Evolutionary conservation across 2,329 filamentous ascomycete species (phyloP).

Genomic region (Colletotrichum musae): DNA sequence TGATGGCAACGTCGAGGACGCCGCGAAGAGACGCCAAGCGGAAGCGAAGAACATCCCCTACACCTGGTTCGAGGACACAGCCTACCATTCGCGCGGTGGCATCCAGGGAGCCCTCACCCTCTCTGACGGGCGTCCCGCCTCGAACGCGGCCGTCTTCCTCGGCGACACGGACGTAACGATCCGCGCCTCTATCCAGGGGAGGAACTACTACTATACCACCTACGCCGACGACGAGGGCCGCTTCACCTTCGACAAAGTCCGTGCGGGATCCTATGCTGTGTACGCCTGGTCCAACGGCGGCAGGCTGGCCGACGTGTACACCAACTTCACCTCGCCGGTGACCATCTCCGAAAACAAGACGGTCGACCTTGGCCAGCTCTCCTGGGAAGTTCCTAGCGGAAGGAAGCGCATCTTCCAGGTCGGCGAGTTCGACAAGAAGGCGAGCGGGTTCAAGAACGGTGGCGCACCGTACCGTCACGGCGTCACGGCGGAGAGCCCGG

Average conservation of each 20-base stretch:
- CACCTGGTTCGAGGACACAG: conserved; percentile 57
- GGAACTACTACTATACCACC: conserved; percentile 59
- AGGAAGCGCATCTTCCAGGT: conserved; percentile 58
- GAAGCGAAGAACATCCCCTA: conserved; percentile 60
- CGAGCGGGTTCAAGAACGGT: conserved; percentile 57
- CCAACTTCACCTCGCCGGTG: conserved; percentile 53
- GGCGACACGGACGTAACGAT: conserved; percentile 57
- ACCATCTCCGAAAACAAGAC: conserved; percentile 49
- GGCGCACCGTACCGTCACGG: conserved; percentile 56
- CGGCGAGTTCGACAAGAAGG: conserved; percentile 60
- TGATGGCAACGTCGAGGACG: conserved; percentile 57
- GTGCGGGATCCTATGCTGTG: conserved; percentile 57
- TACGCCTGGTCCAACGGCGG: conserved; percentile 62
- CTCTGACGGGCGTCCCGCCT: conserved; percentile 60
- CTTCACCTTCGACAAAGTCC: conserved; percentile 58
- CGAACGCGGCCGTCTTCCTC: conserved; percentile 61
- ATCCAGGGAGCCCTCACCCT: conserved; percentile 57
- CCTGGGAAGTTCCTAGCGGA: conserved; percentile 20
- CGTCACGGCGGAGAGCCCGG: conserved; percentile 56
- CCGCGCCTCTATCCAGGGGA: conserved; percentile 37
- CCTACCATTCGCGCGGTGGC: conserved; percentile 59
- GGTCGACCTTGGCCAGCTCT: conserved; percentile 25
- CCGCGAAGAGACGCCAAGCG: conserved; percentile 49
- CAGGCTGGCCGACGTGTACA: conserved; percentile 56
- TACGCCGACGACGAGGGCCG: conserved; percentile 56